These are phyloP conservation scores for Mortierella alpina DNA, from an alignment of 192 early-diverging fungal genomes.

Conservation along the genomic window DNA sequence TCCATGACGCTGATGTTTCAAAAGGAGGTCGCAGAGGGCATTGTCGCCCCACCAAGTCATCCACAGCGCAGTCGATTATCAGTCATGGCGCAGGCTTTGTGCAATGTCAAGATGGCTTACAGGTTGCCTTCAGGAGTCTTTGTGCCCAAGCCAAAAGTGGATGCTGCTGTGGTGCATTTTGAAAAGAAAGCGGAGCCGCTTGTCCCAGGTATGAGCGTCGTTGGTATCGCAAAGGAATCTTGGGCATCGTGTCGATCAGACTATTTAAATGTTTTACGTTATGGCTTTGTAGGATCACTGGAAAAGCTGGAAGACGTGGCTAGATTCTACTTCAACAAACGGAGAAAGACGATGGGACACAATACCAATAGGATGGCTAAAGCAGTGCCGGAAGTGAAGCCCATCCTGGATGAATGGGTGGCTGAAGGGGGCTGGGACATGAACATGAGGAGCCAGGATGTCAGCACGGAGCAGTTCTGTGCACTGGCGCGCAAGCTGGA, in stretches of 20 bases:
- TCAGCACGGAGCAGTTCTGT: slow-evolving; percentile 72
- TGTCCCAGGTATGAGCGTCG: slow-evolving; percentile 44
- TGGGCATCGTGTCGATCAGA: background rate
- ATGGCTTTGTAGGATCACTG: slow-evolving; percentile 51
- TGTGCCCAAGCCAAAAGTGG: slow-evolving; percentile 81
- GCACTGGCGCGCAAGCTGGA: slow-evolving; percentile 62
- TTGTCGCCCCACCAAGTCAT: slow-evolving; percentile 64
- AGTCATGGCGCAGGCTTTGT: slow-evolving; percentile 77
- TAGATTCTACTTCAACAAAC: slow-evolving; percentile 74
- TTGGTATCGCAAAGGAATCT: background rate
- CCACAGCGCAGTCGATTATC: slow-evolving; percentile 72
- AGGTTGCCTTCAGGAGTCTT: slow-evolving; percentile 70
- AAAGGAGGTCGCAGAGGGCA: slow-evolving; percentile 78
- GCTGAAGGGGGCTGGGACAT: slow-evolving; percentile 65
- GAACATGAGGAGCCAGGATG: slow-evolving; percentile 70
- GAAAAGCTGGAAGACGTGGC: slow-evolving; percentile 69
- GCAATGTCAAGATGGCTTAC: slow-evolving; percentile 72
- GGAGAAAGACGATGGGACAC: slow-evolving; percentile 73
- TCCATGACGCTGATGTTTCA: slow-evolving; percentile 90
- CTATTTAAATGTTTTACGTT: too few relatives aligned
- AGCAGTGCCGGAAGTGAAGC: slow-evolving; percentile 25
- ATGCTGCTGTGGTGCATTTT: slow-evolving; percentile 80
- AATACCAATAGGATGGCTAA: slow-evolving; percentile 60
- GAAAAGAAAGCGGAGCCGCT: slow-evolving; percentile 59
- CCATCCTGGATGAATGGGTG: slow-evolving; percentile 54